These are phyloP conservation scores for Solanum clarkiae DNA, from an alignment of 257 asterid genomes.

Conservation along the genomic window DNA sequence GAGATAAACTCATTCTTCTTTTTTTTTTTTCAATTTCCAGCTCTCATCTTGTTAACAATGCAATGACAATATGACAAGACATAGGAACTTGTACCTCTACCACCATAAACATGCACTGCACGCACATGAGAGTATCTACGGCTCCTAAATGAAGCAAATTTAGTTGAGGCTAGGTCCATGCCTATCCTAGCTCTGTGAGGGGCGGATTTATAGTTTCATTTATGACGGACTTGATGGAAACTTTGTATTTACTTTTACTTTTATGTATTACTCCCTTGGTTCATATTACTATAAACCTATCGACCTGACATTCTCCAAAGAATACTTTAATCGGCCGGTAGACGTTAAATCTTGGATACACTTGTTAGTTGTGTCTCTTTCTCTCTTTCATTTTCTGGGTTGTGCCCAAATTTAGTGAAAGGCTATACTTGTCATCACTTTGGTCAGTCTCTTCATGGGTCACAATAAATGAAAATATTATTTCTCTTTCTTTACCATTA, in stretches of 20 bases:
- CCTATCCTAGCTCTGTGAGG: background rate
- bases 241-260: too few relatives aligned
- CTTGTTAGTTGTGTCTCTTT: background rate
- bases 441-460: background rate
- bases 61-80: background rate
- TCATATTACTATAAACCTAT: too few relatives aligned
- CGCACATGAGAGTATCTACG: background rate
- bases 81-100: background rate
- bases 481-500: background rate
- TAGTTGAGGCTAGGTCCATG: background rate
- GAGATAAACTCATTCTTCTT: too few relatives aligned
- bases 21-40: too few relatives aligned
- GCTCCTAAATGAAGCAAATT: background rate
- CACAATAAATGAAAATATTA: background rate
- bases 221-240: too few relatives aligned
- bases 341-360: too few relatives aligned
- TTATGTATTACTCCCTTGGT: too few relatives aligned
- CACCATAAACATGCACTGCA: background rate
- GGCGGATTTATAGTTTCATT: too few relatives aligned
- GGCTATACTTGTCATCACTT: background rate
- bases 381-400: background rate
- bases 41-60: too few relatives aligned
- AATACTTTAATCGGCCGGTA: too few relatives aligned
- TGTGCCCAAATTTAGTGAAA: background rate
- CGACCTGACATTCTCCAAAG: too few relatives aligned